These are phyloP conservation scores for Aspergillus heteromorphus DNA, from an alignment of 495 filamentous ascomycete species.

Conservation along the genomic window DNA sequence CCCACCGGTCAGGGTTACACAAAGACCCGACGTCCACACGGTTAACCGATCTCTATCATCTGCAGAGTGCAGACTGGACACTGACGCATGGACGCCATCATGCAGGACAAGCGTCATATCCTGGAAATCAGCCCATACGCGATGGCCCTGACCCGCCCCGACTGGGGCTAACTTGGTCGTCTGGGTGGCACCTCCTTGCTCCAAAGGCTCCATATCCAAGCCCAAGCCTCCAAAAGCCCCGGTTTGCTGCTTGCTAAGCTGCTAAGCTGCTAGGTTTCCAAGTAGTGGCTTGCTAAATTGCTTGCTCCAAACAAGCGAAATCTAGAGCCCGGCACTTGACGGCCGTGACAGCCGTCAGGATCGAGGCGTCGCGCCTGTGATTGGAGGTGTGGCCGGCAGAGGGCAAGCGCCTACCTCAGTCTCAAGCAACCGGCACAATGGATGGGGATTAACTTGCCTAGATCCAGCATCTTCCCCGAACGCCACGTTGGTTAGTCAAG, in stretches of 20 bases:
- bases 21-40: background rate
- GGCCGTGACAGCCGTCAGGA: background rate
- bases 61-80: background rate
- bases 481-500: conserved; percentile 14
- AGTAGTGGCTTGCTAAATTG: too few relatives aligned
- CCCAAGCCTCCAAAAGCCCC: too few relatives aligned
- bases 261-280: too few relatives aligned
- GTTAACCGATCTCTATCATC: background rate
- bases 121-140: background rate
- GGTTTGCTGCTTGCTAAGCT: too few relatives aligned
- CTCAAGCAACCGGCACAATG: background rate
- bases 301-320: background rate
- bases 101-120: background rate
- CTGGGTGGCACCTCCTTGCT: background rate
- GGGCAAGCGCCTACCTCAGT: background rate
- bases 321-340: background rate
- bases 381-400: background rate
- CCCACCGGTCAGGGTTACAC: background rate
- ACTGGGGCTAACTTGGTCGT: background rate
- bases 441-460: conserved; percentile 1
- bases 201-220: too few relatives aligned
- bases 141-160: background rate
- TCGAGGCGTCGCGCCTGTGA: background rate
- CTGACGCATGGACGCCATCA: background rate
- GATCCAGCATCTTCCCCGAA: conserved; percentile 3